Evolutionary conservation across 768 basidiomycete genomes (phyloP), one percentile per base, ranked within the genome.

Genomic region (Trametes cingulata): DNA sequence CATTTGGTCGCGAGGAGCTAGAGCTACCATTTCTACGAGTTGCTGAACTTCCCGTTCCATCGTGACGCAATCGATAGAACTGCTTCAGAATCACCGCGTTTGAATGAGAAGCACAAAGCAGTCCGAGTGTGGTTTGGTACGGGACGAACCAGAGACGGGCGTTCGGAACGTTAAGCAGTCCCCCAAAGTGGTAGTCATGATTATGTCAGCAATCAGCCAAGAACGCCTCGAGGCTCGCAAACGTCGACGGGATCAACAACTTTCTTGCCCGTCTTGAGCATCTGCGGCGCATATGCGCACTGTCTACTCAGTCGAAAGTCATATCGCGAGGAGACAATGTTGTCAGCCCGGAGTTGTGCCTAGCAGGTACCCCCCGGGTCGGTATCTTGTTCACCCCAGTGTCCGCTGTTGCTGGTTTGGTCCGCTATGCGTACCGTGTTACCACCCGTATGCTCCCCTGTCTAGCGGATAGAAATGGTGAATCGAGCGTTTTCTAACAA

Each of bases 41-140:
- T 76, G 75, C 54, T 68, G 58, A 15, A 75, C 63, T 51, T 74
- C 70, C 17, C 60, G 69, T 45, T 75, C 73, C 75, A 76, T 76
- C n/a, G 24, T 65, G 20, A 36, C n/a, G 9, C 20, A 19, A 19
- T 33, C 10, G 27, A 29, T 8, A 13, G 10, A 19, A 48, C 27
- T 25, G 46, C 40, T 14, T 13, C 20, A 24, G n/a, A 13, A 9
- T 22, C 17, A 37, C 2, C 33, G 19, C 22, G n/a, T 19, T n/a
- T n/a, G 24, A 39, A 42, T 25, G 25, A 46, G 19, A 35, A 17
- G n/a, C 27, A 17, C 20, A 29, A 20, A 14, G 22, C 15, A 49
- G 25, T 33, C 36, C 24, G 2, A 33, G 39, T 14, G 17, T 12
- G 5, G 15, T 36, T 13, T 24, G 25, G 37, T 25, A 9, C n/a